Base-by-base conservation (phyloP, 1,284 basidiomycete species). In the Pyrrhoderma noxium region DNA sequence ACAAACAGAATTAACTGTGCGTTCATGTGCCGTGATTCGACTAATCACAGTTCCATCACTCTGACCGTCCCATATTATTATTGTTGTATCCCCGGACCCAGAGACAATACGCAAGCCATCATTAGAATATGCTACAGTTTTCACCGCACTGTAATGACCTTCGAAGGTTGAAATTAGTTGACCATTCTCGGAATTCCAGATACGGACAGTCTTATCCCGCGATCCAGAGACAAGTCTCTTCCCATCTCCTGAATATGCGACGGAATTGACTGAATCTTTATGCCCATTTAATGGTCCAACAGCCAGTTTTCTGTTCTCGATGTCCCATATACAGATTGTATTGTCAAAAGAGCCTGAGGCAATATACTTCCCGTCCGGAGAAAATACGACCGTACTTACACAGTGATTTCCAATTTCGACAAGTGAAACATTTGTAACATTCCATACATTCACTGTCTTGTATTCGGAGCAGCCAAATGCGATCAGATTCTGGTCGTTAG, bases 51-150 rank as follows among this genome's bases (percentile, higher is more conserved):
- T 8, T 7, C 8, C 8, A 5, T 18, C 14, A 25, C 25, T 46
- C 3, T 31, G 13, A 5, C 8, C 9, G 31, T 50, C 21, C 49
- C 49, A 47, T 5, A 50, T 3, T 14, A 3, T 37, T 8, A 50
- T 19, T 14, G 38, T 40, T 14, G 11, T 11, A 45, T 57, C 44
- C 19, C 7, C 8, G 21, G 60, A 60, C 23, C 53, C 59, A 14
- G 61, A 60, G 35, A 54, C 51, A 37, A 62, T 42, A n/a, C n/a
- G 13, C 44, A 46, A 21, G 35, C 55, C 42, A 38, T 57, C 47
- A 25, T 27, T 35, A 3, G 54, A 57, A 39, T 21, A 48, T 3
- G 23, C 38, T 27, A 56, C 55, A 2, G 44, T 42, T 18, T 2
- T 14, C 25, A 57, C 52, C 1, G 3, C 16, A 37, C 23, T 27